Base-by-base conservation (phyloP, 495 filamentous ascomycete species). In the Penicillium atrosanguineum region DNA sequence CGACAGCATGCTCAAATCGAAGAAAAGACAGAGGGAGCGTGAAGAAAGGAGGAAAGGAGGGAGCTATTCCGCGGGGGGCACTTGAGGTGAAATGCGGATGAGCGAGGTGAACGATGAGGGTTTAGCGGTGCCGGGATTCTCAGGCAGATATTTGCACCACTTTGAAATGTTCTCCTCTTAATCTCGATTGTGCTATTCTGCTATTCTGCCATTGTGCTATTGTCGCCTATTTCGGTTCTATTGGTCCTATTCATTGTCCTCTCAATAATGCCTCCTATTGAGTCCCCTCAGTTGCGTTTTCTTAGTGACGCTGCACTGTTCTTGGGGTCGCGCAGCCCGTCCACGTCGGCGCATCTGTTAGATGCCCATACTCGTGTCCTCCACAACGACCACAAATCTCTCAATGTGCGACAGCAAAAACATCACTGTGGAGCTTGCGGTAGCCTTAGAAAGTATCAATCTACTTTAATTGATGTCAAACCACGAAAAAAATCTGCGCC, bases 351-450 rank as follows among this genome's bases (percentile, higher is more conserved):
- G 19, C 60, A 76, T 64, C 62, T 84, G 25, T 64, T 77, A 53
- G 65, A 62, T 44, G 56, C 63, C 28, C 73, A 80, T 60, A 72
- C 74, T 43, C 55, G 66, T 16, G 63, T 78, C 25, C 60, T 70
- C n/a, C 65, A 69, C 43, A 61, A 79, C 21, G 66, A 77, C 12
- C 59, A 56, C 1, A 75, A 67, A 40, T 50, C 69, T 6, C 61
- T 77, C 38, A 74, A 74, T 37, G 56, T 60, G 26, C 70, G 61
- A 9, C 68, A 72, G 28, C 69, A 72, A 21, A 72, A 73, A 45
- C 46, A 65, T 23, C 63, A 71, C 40, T 85, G 82, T 57, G 71
- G 69, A 20, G 73, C 76, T 16, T 85, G 82, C 65, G 81, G 82
- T 46, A 76, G 65, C 57, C 53, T 72, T 45, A 65, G 80, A 61